Conservation (phyloP, 2,329 filamentous ascomycete genomes). For the Fusarium oxysporum region DNA sequence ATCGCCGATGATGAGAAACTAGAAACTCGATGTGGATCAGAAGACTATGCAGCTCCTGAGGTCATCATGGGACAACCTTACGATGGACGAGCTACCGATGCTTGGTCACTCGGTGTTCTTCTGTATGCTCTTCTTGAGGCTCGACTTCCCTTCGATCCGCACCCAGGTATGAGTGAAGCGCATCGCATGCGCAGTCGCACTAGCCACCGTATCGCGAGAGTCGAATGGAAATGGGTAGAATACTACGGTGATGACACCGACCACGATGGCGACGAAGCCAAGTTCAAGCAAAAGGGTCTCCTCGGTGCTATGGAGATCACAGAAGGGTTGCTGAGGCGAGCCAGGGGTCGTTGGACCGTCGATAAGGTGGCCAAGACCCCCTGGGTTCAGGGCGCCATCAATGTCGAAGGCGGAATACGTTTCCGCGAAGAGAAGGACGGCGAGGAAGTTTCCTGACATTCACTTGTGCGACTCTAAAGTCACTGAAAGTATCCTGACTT, state of each 20-base stretch:
- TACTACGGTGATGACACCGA: constrained; percentile 88
- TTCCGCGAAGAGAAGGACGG: constrained; percentile 71
- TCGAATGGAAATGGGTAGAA: constrained; percentile 94
- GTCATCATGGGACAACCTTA: constrained; percentile 96
- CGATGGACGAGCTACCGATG: constrained; percentile 90
- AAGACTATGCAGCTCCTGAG: constrained; percentile 97
- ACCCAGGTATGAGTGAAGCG: constrained; percentile 81
- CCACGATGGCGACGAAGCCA: constrained; percentile 75
- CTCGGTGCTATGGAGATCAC: constrained; percentile 83
- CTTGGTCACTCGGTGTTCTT: constrained; percentile 94
- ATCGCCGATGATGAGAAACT: constrained; percentile 88
- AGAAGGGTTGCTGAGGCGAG: constrained; percentile 85
- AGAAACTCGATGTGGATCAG: constrained; percentile 93
- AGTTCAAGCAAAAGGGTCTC: constrained; percentile 73
- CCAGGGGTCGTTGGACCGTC: constrained; percentile 80
- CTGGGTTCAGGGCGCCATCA: constrained; percentile 83
- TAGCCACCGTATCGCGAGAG: constrained; percentile 92
- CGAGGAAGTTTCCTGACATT: constrained; percentile 59
- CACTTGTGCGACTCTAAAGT: not conserved
- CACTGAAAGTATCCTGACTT: not conserved
- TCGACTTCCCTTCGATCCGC: constrained; percentile 91
- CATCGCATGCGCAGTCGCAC: constrained; percentile 83
- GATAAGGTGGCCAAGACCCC: constrained; percentile 76
- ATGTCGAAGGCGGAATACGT: constrained; percentile 70
- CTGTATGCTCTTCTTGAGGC: constrained; percentile 94